These are phyloP conservation scores for Suillus alpinus DNA, from an alignment of 768 basidiomycete species.

Conservation along the genomic window DNA sequence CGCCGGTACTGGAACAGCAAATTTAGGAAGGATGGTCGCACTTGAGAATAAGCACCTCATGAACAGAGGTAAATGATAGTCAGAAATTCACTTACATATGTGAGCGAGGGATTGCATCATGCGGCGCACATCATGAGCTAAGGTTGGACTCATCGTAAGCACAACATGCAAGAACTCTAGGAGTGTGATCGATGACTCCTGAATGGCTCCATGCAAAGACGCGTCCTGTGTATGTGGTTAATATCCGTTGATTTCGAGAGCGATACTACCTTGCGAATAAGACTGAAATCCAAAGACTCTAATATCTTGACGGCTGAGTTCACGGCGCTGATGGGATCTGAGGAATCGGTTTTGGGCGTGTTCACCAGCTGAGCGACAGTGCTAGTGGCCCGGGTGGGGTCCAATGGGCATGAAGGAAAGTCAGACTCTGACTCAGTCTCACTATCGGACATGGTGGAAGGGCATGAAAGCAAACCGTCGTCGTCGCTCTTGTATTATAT, in stretches of 20 bases:
- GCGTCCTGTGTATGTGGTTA: constrained; percentile 26
- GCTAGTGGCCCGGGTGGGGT: neutral
- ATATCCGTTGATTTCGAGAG: neutral
- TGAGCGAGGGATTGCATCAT: constrained; percentile 13
- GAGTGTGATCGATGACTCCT: constrained; percentile 32
- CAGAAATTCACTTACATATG: constrained; percentile 18
- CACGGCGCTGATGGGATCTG: constrained; percentile 13
- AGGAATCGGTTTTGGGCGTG: neutral
- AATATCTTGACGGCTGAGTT: constrained; percentile 23
- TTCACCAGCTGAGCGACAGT: neutral
- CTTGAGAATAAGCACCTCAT: constrained; percentile 19
- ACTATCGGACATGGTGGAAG: constrained; percentile 34
- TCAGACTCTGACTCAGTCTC: constrained; percentile 58
- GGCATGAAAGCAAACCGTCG: neutral
- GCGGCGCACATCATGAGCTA: constrained; percentile 4
- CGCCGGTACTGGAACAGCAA: constrained; percentile 52
- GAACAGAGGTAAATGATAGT: constrained; percentile 3
- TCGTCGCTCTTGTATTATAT: neutral
- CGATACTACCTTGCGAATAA: constrained; percentile 25
- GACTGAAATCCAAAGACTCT: constrained; percentile 26
- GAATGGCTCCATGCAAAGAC: constrained; percentile 31
- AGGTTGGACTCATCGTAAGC: constrained; percentile 9
- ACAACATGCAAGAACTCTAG: constrained; percentile 28
- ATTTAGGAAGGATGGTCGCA: constrained; percentile 28
- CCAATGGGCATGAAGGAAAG: constrained; percentile 9